Evolutionary conservation across 1,284 basidiomycete species (phyloP), one percentile per base, ranked within the genome.

Genomic region (Blastosporella zonata): DNA sequence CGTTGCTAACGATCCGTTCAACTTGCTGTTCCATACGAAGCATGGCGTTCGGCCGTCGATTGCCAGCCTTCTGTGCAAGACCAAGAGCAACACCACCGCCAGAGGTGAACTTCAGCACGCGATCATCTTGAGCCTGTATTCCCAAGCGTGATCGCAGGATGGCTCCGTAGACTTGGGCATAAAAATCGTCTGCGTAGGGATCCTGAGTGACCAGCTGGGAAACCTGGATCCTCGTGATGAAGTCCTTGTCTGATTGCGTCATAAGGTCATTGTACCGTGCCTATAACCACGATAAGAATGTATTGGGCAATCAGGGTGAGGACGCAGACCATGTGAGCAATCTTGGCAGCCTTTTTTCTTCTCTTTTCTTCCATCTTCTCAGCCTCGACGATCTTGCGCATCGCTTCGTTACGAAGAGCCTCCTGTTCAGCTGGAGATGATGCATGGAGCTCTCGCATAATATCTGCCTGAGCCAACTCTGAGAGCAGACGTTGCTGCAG

Each of bases 231-330:
- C 97, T 87, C 18, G 97, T 99, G 69, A 99, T 99, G 66, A 99
- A 99, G 65, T 99, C 97, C 73, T 99, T 99, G 77, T 99, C 97
- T 12, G 93, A 96, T 67, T 94, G 91, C 0, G 90, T 93, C 97
- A 99, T 99, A 47, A 98, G 78, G 65, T 98, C 95, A 66, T 99
- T 99, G 70, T 97, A 94, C 58, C 90, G 87, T 47, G 93, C 82
- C 94, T 97, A 22, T 29, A 42, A 43, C 27, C 31, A 49, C n/a
- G 27, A 33, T 48, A 21, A 9, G 13, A 55, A 42, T 50, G 43
- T 41, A 12, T 17, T 2, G 40, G 49, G 33, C 21, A 42, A 41
- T 46, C 21, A 39, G 18, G 49, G 12, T 27, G 25, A 21, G 43
- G 33, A 5, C 21, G 53, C 43, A 39, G 58, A 87, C 90, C 88